These are phyloP conservation scores for Septoria linicola DNA, from an alignment of 2,329 filamentous ascomycete genomes.

Conservation along the genomic window DNA sequence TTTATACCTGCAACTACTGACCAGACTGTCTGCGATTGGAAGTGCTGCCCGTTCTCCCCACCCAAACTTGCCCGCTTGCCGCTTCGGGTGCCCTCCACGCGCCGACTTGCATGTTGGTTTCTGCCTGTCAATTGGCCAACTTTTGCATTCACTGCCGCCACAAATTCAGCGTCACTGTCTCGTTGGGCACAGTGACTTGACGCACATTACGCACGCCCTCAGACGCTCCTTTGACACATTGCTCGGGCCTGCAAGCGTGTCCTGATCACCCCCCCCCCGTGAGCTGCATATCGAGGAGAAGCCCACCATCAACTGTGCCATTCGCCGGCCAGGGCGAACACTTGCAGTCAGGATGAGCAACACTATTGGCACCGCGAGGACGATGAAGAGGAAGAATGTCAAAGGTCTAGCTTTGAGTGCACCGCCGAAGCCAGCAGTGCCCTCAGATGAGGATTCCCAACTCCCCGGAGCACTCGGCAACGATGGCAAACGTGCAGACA, in stretches of 20 bases:
- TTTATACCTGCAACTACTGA: no score
- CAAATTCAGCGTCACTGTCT: constrained; percentile 4
- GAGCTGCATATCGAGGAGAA: background rate
- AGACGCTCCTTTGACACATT: background rate
- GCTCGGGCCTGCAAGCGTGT: no score
- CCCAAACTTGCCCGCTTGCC: constrained; percentile 11
- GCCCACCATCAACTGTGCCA: constrained; percentile 6
- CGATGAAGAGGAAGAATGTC: constrained; percentile 98
- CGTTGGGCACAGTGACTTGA: constrained; percentile 10
- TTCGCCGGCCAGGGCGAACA: constrained; percentile 22
- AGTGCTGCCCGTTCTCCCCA: background rate
- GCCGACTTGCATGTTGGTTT: constrained; percentile 12
- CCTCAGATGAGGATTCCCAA: constrained; percentile 69
- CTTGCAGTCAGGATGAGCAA: constrained; percentile 46
- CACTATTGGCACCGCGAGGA: constrained; percentile 63
- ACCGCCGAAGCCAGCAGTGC: constrained; percentile 67
- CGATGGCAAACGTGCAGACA: constrained; percentile 60
- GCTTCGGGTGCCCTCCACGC: constrained; percentile 13
- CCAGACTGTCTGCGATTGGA: background rate
- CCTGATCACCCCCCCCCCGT: no score
- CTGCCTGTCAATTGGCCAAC: constrained; percentile 12
- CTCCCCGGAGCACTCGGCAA: constrained; percentile 60
- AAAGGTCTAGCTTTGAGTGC: constrained; percentile 89
- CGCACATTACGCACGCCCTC: constrained; percentile 5
- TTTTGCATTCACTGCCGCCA: constrained; percentile 6